phyloP scores from a whole-genome alignment of 169 alveolate genomes.

The Plasmodium coatneyi region DNA sequence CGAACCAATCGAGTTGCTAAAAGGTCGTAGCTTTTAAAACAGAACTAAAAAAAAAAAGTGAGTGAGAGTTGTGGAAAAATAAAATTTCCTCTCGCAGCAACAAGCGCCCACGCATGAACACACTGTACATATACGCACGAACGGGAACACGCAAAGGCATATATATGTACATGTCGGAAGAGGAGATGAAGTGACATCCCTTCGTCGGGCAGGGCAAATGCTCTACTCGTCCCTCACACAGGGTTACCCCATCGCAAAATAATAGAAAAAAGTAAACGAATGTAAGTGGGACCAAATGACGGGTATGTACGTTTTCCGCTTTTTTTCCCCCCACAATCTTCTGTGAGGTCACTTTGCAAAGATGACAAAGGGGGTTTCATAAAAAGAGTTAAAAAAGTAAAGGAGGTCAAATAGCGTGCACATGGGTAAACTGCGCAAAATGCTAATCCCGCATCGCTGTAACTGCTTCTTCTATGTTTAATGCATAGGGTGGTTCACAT shows the following conservation, averaged over 20 bases:
- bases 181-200: not conserved
- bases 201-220: not conserved
- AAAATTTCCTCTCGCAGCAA: not conserved
- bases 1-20: not conserved
- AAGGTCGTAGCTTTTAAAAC: not conserved
- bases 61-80: not conserved
- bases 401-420: not conserved
- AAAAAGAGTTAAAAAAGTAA: not conserved
- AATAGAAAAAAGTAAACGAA: not conserved
- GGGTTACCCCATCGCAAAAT: not conserved
- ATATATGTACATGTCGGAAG: not conserved
- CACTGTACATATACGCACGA: not conserved
- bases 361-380: not conserved
- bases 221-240: not conserved
- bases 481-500: not conserved
- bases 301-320: not conserved
- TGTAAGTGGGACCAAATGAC: not conserved
- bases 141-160: not conserved
- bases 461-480: not conserved
- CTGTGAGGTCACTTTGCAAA: not conserved
- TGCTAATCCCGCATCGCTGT: not conserved
- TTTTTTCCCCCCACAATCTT: not conserved
- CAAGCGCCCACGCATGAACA: not conserved
- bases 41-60: not conserved
- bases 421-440: not conserved